These are phyloP conservation scores for Diaporthe citrichinensis DNA, from an alignment of 2,329 filamentous ascomycete species.

Conservation along the genomic window DNA sequence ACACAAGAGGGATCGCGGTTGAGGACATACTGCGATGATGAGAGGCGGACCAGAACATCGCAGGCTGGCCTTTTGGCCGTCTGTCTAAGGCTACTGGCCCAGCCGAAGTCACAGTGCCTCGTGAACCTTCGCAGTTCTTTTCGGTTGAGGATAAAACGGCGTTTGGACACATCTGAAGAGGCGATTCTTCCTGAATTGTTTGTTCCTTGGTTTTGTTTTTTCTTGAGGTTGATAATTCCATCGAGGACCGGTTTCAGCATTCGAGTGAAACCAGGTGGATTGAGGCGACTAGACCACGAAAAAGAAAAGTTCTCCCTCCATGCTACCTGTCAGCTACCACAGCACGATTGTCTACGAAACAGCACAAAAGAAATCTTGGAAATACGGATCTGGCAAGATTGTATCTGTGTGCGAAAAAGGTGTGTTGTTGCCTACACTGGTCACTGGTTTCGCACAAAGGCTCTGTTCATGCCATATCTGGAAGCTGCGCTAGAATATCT, in stretches of 20 bases:
- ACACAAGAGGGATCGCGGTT: neutral
- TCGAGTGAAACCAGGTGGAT: neutral
- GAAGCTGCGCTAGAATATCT: neutral
- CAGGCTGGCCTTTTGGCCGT: neutral
- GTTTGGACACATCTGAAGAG: neutral
- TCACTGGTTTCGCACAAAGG: neutral
- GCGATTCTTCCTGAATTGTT: neutral
- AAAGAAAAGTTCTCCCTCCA: neutral
- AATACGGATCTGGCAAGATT: neutral
- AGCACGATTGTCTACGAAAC: neutral
- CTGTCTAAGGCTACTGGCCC: neutral
- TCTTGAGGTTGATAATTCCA: no score
- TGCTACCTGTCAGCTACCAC: neutral
- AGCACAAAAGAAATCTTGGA: no score
- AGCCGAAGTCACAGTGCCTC: neutral
- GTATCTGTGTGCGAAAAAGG: neutral
- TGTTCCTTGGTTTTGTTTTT: neutral
- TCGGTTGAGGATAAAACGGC: neutral
- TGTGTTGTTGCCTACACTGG: no score
- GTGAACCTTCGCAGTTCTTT: neutral
- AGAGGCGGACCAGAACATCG: neutral
- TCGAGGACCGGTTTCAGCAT: neutral
- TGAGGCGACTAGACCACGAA: no score
- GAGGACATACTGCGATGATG: neutral
- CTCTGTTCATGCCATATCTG: neutral